Base-by-base conservation (phyloP, 495 filamentous ascomycete genomes). In the Hapsidospora chrysogenum region DNA sequence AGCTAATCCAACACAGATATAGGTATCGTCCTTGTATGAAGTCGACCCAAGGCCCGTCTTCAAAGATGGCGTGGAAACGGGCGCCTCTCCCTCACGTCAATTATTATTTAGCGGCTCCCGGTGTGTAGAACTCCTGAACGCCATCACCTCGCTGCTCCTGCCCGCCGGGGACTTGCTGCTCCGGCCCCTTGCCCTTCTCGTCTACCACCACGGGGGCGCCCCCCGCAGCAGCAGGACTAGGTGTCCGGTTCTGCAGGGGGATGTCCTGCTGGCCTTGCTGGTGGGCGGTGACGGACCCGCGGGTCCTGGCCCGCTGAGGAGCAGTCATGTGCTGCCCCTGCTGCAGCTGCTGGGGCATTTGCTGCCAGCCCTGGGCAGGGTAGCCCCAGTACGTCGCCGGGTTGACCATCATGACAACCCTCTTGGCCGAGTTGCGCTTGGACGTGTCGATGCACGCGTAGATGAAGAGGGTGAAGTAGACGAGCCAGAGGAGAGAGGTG, bases 391-490 rank as follows among this genome's bases (percentile, higher is more conserved):
- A 15, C n/a, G n/a, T n/a, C 21, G 13, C 9, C 17, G 25, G 22
- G 25, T 36, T 6, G 44, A 40, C 9, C 41, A 18, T 31, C 35
- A 49, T 22, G 28, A 50, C 34, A 9, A 48, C 30, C 15, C 42
- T 35, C 17, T 23, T 42, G 18, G 44, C 1, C 4, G 30, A 1
- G 35, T 58, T 56, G 22, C 47, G 36, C 30, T 41, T 45, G 33
- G 52, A 37, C 10, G 55, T 59, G 17, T 64, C 59, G 40, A 59
- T 48, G 27, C 62, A 66, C 1, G 57, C 56, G n/a, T 56, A 34
- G 9, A 57, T 42, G 36, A 66, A 63, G 4, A 66, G 49, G 25
- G 54, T 34, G 41, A 66, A 58, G 37, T 62, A 49, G 17, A 43
- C 40, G 16, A 52, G 17, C 9, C 47, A 32, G 7, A 44, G 21